These are phyloP conservation scores for Arabis alpina DNA, from an alignment of 345 rosid genomes.

Conservation along the genomic window DNA sequence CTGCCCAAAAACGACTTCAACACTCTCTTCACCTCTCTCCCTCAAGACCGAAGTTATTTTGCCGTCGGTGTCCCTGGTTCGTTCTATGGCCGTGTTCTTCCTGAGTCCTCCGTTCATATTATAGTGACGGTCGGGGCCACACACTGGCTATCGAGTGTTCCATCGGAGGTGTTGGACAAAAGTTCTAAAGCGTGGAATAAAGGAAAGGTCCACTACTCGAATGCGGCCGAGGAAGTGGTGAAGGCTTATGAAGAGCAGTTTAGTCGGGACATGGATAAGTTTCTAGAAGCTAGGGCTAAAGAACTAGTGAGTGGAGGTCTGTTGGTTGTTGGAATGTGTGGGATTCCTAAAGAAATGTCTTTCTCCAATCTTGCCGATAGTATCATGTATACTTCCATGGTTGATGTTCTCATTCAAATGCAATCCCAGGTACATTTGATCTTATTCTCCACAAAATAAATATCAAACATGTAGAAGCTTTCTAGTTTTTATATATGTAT, in stretches of 20 bases:
- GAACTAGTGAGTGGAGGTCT: slow-evolving; percentile 53
- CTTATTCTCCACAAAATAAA: no score
- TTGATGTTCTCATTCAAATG: slow-evolving; percentile 53
- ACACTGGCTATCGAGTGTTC: slow-evolving; percentile 55
- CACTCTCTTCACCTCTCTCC: slow-evolving; percentile 54
- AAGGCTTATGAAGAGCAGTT: slow-evolving; percentile 49
- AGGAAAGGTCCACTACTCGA: slow-evolving; percentile 48
- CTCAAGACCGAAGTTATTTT: slow-evolving; percentile 43
- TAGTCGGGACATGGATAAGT: slow-evolving; percentile 46
- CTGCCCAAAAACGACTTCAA: slow-evolving; percentile 60
- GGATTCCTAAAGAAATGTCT: slow-evolving; percentile 39
- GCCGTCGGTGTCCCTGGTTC: slow-evolving; percentile 56
- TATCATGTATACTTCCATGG: slow-evolving; percentile 55
- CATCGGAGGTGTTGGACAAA: slow-evolving; percentile 45
- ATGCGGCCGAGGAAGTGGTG: slow-evolving; percentile 42
- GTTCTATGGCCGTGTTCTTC: slow-evolving; percentile 48
- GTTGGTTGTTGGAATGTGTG: slow-evolving; percentile 46
- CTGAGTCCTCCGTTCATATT: slow-evolving; percentile 44
- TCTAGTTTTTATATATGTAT: no score
- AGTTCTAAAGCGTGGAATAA: slow-evolving; percentile 54
- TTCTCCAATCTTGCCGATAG: slow-evolving; percentile 47
- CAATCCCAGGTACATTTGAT: slow-evolving; percentile 35
- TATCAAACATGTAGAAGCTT: no score
- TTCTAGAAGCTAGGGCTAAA: slow-evolving; percentile 48
- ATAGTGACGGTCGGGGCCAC: slow-evolving; percentile 43